A percentile compares a stretch with the other conserved stretches of the same genome.
phyloP scores from a whole-genome alignment of 305 asterid species.

The Fraxinus nigra region DNA sequence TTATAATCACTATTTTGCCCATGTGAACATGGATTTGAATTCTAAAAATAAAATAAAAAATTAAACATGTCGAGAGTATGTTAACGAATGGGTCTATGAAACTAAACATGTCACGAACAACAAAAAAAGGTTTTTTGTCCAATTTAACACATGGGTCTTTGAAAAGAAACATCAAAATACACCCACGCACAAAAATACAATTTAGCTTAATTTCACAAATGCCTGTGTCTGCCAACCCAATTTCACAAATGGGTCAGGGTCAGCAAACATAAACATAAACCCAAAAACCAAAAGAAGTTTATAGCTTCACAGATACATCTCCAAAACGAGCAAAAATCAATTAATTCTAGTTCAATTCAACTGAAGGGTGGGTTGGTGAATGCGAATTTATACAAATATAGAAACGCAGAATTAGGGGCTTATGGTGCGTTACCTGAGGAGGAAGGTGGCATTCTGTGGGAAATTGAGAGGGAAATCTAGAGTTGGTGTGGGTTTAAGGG shows the following conservation, averaged over 20 bases:
- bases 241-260: not conserved
- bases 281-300: not conserved
- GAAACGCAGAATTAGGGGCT: not conserved
- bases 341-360: not conserved
- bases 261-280: not conserved
- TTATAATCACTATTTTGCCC: not conserved
- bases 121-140: not conserved
- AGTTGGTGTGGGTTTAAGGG: constrained; percentile 1
- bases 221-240: not conserved
- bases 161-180: not conserved
- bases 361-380: not conserved
- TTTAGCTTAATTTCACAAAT: not conserved
- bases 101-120: not conserved
- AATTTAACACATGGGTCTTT: not conserved
- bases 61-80: not conserved
- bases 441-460: constrained; percentile 52
- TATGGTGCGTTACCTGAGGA: constrained; percentile 38
- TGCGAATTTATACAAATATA: not conserved
- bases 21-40: not conserved
- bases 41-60: not conserved
- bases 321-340: not conserved
- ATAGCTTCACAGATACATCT: not conserved
- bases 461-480: constrained; percentile 12
- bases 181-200: not conserved
- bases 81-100: not conserved